Evolutionary conservation across 371 early-diverging fungal species (phyloP).

Genomic region (Rhizopus sp.): DNA sequence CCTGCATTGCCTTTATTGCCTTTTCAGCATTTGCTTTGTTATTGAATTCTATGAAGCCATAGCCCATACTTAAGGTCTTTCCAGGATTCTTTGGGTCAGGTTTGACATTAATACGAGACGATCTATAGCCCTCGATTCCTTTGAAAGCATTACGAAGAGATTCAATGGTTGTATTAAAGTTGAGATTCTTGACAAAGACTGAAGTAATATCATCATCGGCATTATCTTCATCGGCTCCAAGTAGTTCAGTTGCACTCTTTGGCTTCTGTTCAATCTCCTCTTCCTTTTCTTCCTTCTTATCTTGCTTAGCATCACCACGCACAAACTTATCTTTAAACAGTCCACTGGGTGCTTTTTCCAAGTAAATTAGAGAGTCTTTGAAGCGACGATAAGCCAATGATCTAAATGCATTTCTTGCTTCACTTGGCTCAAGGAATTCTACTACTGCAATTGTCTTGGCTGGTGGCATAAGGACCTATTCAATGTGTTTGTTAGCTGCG

Average conservation of each 20-base stretch:
- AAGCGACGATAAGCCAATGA: conserved; percentile 89
- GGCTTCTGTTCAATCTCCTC: conserved; percentile 23
- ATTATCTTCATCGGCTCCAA: conserved; percentile 34
- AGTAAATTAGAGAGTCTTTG: conserved; percentile 86
- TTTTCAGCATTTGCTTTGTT: conserved; percentile 74
- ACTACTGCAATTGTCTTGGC: conserved; percentile 92
- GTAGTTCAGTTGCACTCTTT: conserved; percentile 42
- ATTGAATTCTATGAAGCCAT: conserved; percentile 95
- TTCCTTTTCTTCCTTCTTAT: conserved; percentile 28
- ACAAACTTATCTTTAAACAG: conserved; percentile 74
- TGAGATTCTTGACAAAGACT: conserved; percentile 94
- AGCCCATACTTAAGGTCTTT: conserved; percentile 89
- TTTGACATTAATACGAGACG: conserved; percentile 79
- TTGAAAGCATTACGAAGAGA: conserved; percentile 71
- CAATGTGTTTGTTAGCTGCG: background rate
- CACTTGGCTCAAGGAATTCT: conserved; percentile 87
- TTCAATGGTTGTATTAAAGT: conserved; percentile 84
- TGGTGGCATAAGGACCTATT: conserved; percentile 83
- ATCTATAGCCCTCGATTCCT: conserved; percentile 71
- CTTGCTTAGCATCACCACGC: conserved; percentile 16
- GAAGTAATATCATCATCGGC: conserved; percentile 64
- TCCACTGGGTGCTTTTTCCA: conserved; percentile 92
- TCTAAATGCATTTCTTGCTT: conserved; percentile 89
- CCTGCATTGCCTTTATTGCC: conserved; percentile 84
- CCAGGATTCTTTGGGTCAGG: conserved; percentile 79